A percentile compares a stretch with the other conserved stretches of the same genome.
Evolutionary conservation across 495 filamentous ascomycete genomes (phyloP).

Genomic region (Amphirosellinia nigrospora): DNA sequence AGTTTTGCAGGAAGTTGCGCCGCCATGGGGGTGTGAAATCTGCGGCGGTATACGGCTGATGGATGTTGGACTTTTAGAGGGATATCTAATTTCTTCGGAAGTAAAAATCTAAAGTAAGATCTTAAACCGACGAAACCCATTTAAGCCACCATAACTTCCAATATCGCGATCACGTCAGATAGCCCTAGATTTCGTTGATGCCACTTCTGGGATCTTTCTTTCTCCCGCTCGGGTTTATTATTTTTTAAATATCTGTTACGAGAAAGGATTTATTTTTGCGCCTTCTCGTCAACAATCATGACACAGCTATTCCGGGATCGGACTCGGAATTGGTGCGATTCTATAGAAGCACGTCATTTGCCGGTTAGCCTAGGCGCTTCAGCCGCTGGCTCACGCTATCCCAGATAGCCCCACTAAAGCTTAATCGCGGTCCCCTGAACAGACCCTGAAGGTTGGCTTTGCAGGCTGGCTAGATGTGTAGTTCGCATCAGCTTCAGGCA

Average conservation of each 20-base stretch:
- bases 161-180: background rate
- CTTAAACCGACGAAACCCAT: slow-evolving; percentile 12
- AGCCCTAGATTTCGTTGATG: background rate
- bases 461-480: background rate
- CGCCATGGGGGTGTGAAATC: slow-evolving; percentile 39
- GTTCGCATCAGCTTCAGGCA: too few species aligned
- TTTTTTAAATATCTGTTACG: background rate
- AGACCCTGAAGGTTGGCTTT: background rate
- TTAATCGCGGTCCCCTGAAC: background rate
- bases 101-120: slow-evolving; percentile 7
- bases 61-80: background rate
- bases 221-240: background rate
- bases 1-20: slow-evolving; percentile 45
- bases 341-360: slow-evolving; percentile 24
- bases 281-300: background rate
- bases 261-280: background rate
- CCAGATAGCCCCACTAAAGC: background rate
- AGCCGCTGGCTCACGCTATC: background rate
- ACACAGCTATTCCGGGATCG: slow-evolving; percentile 21
- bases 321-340: slow-evolving; percentile 2
- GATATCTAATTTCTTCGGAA: slow-evolving; percentile 3
- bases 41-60: slow-evolving; percentile 19
- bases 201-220: background rate
- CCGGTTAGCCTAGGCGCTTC: background rate
- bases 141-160: background rate